These are phyloP conservation scores for Hirschfeldia incana DNA, from an alignment of 345 rosid species.

Conservation along the genomic window DNA sequence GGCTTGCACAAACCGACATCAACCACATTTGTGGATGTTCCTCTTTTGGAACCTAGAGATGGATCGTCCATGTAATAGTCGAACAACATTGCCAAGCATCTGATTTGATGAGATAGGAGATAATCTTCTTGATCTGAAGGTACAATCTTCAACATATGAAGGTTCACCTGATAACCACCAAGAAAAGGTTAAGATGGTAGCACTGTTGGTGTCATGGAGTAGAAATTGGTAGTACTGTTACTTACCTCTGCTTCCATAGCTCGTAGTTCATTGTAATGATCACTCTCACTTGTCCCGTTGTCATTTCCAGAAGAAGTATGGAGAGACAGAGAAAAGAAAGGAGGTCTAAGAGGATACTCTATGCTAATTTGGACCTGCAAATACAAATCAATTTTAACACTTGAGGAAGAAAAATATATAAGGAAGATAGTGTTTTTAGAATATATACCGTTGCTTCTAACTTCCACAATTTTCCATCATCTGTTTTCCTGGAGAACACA, in stretches of 20 bases:
- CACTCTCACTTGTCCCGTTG: conserved; percentile 39
- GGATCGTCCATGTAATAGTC: conserved; percentile 71
- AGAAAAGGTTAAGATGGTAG: not conserved
- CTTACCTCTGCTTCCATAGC: conserved; percentile 93
- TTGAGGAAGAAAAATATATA: conserved; percentile 15
- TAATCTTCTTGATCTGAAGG: conserved; percentile 62
- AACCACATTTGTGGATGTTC: conserved; percentile 55
- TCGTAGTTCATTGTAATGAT: conserved; percentile 71
- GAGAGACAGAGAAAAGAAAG: conserved; percentile 62
- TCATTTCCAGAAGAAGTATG: conserved; percentile 42
- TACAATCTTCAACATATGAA: conserved; percentile 66
- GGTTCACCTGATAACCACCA: conserved; percentile 62
- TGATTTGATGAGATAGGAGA: conserved; percentile 69
- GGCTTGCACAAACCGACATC: conserved; percentile 89
- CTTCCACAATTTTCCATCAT: conserved; percentile 48
- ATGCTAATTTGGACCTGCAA: conserved; percentile 70
- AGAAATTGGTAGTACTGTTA: not conserved
- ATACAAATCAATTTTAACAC: conserved; percentile 22
- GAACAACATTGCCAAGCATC: conserved; percentile 78
- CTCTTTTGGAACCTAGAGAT: conserved; percentile 50
- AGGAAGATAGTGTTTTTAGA: conserved; percentile 7
- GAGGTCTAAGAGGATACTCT: conserved; percentile 95
- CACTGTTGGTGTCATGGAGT: not conserved
- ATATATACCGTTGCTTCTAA: conserved; percentile 81
- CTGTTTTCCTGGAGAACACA: conserved; percentile 55